Base-by-base conservation (phyloP, 2,329 filamentous ascomycete genomes). In the Pseudogymnoascus sp. region DNA sequence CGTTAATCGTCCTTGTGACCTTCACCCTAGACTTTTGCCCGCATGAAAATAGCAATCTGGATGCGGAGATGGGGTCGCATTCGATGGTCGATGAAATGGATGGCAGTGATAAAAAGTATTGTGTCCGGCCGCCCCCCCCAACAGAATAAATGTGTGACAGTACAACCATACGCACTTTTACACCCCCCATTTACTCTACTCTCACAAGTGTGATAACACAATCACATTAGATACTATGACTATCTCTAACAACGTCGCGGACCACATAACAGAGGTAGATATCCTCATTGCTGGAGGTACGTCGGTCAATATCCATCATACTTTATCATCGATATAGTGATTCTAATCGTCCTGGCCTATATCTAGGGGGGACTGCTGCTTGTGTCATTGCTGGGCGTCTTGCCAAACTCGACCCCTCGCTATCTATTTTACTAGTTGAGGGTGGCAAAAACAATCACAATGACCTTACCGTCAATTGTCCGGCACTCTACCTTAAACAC, bases 341-440 rank as follows among this genome's bases (percentile, higher is more conserved):
- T n/a, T 63, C 62, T 76, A 23, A 47, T 26, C 21, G 12, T 14
- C 21, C 11, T 14, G 42, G 11, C 21, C 42, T 47, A 47, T 47
- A 47, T 47, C 16, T n/a, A 54, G 80, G 79, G 62, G 80, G 80
- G 12, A 75, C 79, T 4, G 77, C 80, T 42, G 80, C 78, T 18
- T 79, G 80, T 66, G 75, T 82, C 23, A 72, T 82, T 36, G 81
- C 81, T 14, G 77, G 75, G 3, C 74, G 82, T 57, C 76, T 84
- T 1, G 79, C 81, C 5, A 78, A 79, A 63, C 79, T 80, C 0
- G 77, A 82, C 63, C 80, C 79, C 0, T 73, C 73, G 21, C 72
- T 83, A 1, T 78, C 77, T 14, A 78, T 84, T 45, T 72, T 84
- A 11, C 73, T 85, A 5, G 78, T 85, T 60, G 83, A 86, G 68